phyloP scores from a whole-genome alignment of 2,329 filamentous ascomycete genomes.

The Westerdykella ornata region DNA sequence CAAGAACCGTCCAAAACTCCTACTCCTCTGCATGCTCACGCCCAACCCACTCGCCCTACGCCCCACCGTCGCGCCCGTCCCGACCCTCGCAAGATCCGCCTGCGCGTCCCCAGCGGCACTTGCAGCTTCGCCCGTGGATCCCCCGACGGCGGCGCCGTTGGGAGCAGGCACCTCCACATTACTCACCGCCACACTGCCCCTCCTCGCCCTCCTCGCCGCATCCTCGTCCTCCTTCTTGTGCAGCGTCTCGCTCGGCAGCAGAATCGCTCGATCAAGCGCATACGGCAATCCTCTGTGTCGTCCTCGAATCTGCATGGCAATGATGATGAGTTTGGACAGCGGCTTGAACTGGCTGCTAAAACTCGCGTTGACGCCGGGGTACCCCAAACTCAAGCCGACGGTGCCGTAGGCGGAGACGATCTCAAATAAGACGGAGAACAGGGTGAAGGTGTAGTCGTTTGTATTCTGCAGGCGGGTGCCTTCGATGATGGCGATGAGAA shows the following conservation, averaged over 20 bases:
- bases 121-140: too few relatives aligned
- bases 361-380: conserved; percentile 65
- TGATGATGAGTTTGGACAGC: conserved; percentile 59
- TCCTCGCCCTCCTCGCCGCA: conserved; percentile 38
- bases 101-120: conserved; percentile 17
- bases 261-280: conserved; percentile 62
- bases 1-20: conserved; percentile 15
- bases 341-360: conserved; percentile 76
- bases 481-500: conserved; percentile 86
- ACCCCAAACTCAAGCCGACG: conserved; percentile 84
- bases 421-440: conserved; percentile 43
- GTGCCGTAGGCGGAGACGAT: conserved; percentile 58
- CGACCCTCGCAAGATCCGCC: conserved; percentile 11
- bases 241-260: conserved; percentile 60
- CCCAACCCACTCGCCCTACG: conserved; percentile 4
- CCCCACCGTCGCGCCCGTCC: conserved; percentile 2
- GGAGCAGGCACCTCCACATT: too few relatives aligned
- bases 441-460: conserved; percentile 48
- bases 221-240: conserved; percentile 54
- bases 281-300: conserved; percentile 60
- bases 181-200: conserved; percentile 17
- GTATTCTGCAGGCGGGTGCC: conserved; percentile 60
- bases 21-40: conserved; percentile 1
- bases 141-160: too few relatives aligned
- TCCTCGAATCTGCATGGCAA: conserved; percentile 61